Base-by-base conservation (phyloP, 495 filamentous ascomycete genomes). In the Penicillium ochrochloron region DNA sequence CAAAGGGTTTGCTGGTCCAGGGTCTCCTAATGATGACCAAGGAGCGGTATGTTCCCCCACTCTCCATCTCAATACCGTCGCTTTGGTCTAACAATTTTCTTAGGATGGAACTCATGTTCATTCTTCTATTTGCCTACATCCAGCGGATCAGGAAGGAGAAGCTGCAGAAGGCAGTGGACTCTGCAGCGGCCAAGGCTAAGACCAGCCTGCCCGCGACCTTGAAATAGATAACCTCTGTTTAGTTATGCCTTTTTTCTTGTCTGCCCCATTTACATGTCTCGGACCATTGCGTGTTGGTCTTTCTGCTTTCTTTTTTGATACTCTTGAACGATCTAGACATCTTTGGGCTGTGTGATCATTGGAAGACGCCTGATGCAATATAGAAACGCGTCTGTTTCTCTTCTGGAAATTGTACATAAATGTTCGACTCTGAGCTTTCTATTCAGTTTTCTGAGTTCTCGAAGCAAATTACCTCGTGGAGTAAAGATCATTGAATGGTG, bases 11-110 rank as follows among this genome's bases (percentile, higher is more conserved):
- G 50, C 69, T 98, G 51, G 95, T 99, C 6, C 95, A 99, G 72
- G 95, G 95, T 58, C 81, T 98, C 54, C 80, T 99, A 27, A 99
- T 99, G 95, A 99, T 98, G 95, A 96, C 92, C 5, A 99, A 99
- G 81, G 96, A 99, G 78, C 86, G 93, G 93, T 96, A 84, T 64
- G 86, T 76, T 21, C 44, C 35, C n/a, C 46, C 59, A 1, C 5
- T 42, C 50, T 73, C 80, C 59, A 72, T 66, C 62, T 62, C 39
- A 9, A 23, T 31, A 5, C 14, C 2, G 29, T 48, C 34, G 44
- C 10, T 34, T 21, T 21, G 48, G 67, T 51, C 77, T 82, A 64
- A 82, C 62, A 3, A 44, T 48, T 8, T 2, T 29, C 56, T 10
- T 67, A 96, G 94, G 61, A 91, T 98, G 82, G 95, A 98, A 78